Evolutionary conservation across 345 rosid genomes (phyloP).

Genomic region (Euphorbia tirucalli): DNA sequence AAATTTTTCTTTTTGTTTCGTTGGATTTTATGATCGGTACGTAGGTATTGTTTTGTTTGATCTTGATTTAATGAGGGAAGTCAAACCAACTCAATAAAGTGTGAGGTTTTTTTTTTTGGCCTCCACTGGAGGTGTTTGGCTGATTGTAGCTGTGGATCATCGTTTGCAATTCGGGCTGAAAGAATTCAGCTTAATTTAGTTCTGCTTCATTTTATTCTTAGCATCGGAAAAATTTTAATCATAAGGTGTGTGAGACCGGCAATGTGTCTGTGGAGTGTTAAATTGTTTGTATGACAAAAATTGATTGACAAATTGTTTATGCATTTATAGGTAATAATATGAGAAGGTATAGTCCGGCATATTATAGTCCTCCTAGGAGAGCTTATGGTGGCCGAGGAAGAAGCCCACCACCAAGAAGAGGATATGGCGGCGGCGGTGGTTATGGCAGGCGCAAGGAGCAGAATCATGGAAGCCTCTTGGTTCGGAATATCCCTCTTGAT

Average conservation of each 20-base stretch:
- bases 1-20: background rate
- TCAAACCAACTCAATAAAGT: background rate
- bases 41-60: background rate
- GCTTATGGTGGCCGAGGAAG: slow-evolving; percentile 77
- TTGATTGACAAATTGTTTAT: background rate
- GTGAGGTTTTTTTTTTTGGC: background rate
- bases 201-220: too few relatives aligned
- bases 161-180: background rate
- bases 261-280: too few relatives aligned
- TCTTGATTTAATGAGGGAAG: background rate
- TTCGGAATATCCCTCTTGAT: slow-evolving; percentile 90
- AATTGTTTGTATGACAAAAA: too few relatives aligned
- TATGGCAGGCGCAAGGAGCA: slow-evolving; percentile 75
- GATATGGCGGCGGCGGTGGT: slow-evolving; percentile 76
- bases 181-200: background rate
- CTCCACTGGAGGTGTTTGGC: background rate
- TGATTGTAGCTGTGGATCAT: background rate
- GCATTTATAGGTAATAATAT: slow-evolving; percentile 33
- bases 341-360: slow-evolving; percentile 87
- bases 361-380: slow-evolving; percentile 90
- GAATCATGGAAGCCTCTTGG: slow-evolving; percentile 75
- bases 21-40: background rate
- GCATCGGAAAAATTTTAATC: too few relatives aligned
- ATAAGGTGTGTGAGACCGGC: too few relatives aligned
- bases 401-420: slow-evolving; percentile 59